Conservation (phyloP, 2,329 filamentous ascomycete species). For the Fusarium sp. region DNA sequence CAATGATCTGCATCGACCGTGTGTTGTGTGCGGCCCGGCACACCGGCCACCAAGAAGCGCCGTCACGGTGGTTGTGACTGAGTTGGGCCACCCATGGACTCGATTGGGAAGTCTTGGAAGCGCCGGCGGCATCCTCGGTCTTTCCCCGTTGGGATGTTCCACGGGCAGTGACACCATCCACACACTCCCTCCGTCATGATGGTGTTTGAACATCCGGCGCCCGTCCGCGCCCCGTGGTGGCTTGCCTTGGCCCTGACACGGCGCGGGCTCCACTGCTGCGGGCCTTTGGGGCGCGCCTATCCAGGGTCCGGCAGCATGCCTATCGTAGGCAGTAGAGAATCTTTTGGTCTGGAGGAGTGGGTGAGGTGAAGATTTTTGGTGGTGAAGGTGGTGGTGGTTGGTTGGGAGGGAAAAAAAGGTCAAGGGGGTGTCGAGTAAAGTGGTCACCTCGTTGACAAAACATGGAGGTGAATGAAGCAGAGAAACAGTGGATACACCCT, state of each 20-base stretch:
- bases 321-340: constrained; percentile 11
- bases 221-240: constrained; percentile 29
- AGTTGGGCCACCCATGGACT: constrained; percentile 9
- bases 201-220: constrained; percentile 28
- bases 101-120: constrained; percentile 8
- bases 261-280: constrained; percentile 33
- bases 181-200: constrained; percentile 23
- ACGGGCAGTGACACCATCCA: constrained; percentile 33
- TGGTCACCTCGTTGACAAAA: background rate
- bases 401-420: background rate
- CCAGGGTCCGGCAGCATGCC: constrained; percentile 10
- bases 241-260: constrained; percentile 40
- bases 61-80: constrained; percentile 12
- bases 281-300: constrained; percentile 16
- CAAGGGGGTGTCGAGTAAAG: background rate
- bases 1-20: constrained; percentile 24
- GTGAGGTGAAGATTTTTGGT: constrained; percentile 12
- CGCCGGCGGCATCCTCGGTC: constrained; percentile 38
- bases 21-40: constrained; percentile 6
- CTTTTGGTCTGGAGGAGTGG: constrained; percentile 1
- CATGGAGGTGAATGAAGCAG: background rate
- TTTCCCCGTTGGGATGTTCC: constrained; percentile 42
- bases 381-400: constrained; percentile 1
- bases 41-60: constrained; percentile 6
- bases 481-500: constrained; percentile 19